Percentiles rank a stretch among this genome's conserved stretches.
phyloP scores from a whole-genome alignment of 148 eudicot genomes.

The Rheum nobile region DNA sequence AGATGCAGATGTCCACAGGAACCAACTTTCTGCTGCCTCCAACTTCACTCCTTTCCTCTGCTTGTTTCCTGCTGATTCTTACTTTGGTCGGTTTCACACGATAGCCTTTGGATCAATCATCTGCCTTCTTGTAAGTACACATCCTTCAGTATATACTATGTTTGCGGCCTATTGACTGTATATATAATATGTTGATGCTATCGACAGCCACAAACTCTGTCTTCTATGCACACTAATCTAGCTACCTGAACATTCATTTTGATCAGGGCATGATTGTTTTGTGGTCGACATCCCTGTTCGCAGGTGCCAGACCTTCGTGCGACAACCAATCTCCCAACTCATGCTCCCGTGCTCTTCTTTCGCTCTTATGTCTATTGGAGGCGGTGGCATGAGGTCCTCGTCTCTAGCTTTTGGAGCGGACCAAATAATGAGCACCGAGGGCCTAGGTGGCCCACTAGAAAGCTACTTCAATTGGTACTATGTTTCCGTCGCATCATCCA shows the following conservation, averaged over 20 bases:
- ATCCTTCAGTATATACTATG: no score
- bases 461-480: conserved; percentile 48
- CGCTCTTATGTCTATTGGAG: conserved; percentile 39
- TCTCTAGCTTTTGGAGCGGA: conserved; percentile 51
- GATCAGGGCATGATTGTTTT: conserved; percentile 33
- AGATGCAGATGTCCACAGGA: conserved; percentile 33
- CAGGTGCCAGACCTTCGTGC: conserved; percentile 33
- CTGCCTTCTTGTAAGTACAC: no score
- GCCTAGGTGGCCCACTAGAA: conserved; percentile 13
- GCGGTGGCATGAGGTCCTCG: conserved; percentile 40
- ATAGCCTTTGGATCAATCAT: no score
- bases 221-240: no score
- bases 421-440: conserved; percentile 15
- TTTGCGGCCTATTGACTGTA: no score
- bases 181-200: no score
- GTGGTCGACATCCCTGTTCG: conserved; percentile 37
- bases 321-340: conserved; percentile 13
- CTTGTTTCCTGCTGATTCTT: conserved; percentile 44
- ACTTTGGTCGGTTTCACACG: conserved; percentile 37
- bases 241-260: not conserved
- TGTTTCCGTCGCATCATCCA: conserved; percentile 20
- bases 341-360: conserved; percentile 23
- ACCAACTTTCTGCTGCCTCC: conserved; percentile 39
- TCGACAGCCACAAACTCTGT: no score
- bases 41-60: conserved; percentile 36